phyloP scores from a whole-genome alignment of 176 grass and related monocot species.

The Oryza officinalis region DNA sequence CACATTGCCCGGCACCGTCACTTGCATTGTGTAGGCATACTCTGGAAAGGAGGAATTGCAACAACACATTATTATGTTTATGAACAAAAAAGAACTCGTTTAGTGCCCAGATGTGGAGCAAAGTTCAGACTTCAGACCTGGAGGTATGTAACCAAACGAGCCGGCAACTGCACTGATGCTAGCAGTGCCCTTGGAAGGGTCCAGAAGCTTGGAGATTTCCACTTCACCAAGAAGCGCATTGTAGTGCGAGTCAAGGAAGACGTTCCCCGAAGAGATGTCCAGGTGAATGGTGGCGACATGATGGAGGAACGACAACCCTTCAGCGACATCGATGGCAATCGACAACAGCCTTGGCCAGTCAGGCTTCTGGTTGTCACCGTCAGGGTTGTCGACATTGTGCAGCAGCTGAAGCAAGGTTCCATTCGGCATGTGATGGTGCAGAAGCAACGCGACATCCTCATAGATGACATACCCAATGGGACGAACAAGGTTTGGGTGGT shows the following conservation, averaged over 20 bases:
- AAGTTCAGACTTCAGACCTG: constrained; percentile 60
- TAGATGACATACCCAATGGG: constrained; percentile 91
- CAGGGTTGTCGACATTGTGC: constrained; percentile 28
- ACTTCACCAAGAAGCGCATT: constrained; percentile 80
- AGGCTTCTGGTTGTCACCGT: constrained; percentile 35
- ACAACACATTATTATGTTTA: constrained; percentile 6
- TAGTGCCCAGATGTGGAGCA: background rate
- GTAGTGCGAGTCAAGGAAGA: constrained; percentile 69
- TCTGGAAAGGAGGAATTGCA: constrained; percentile 55
- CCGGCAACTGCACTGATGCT: constrained; percentile 93
- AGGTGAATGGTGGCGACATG: constrained; percentile 89
- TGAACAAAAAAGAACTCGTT: background rate
- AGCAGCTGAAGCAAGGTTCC: constrained; percentile 77
- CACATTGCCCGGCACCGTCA: constrained; percentile 85
- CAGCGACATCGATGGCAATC: constrained; percentile 69
- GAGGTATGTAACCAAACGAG: constrained; percentile 96
- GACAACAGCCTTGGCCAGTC: constrained; percentile 76
- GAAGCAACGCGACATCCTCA: constrained; percentile 69
- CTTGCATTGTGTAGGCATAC: constrained; percentile 99
- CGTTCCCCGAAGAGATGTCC: constrained; percentile 81
- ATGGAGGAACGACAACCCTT: constrained; percentile 84
- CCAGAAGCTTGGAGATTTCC: constrained; percentile 91
- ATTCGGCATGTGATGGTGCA: constrained; percentile 79
- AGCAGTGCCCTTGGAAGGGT: constrained; percentile 87
- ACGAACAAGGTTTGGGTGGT: constrained; percentile 73